phyloP scores from a whole-genome alignment of 306 rosid species.

The Trifolium dubium region DNA sequence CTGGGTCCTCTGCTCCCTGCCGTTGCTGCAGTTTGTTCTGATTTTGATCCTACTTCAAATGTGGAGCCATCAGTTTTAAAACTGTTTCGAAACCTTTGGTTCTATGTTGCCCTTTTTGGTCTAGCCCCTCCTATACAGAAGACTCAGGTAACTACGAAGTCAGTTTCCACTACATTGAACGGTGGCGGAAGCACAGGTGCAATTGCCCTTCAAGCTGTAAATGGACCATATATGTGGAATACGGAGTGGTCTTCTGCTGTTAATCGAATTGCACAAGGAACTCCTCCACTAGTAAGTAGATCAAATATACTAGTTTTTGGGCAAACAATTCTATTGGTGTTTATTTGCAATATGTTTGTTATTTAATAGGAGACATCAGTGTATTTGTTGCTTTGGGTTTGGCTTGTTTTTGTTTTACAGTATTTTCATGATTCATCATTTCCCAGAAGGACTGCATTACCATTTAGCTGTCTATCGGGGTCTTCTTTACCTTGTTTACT shows the following conservation, averaged over 20 bases:
- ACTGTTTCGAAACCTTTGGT: conserved; percentile 96
- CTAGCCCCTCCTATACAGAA: conserved; percentile 93
- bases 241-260: conserved; percentile 86
- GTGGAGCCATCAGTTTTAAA: conserved; percentile 96
- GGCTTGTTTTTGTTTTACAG: conserved; percentile 25
- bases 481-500: conserved; percentile 5
- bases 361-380: conserved; percentile 5
- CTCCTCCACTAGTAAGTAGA: conserved; percentile 97
- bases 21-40: conserved; percentile 94
- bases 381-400: conserved; percentile 23
- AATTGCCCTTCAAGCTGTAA: conserved; percentile 87
- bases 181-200: conserved; percentile 85
- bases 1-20: conserved; percentile 97
- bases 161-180: conserved; percentile 78
- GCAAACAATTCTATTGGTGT: conserved; percentile 25
- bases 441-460: not conserved
- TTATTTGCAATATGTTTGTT: conserved; percentile 14
- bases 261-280: conserved; percentile 87
- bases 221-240: conserved; percentile 99
- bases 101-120: conserved; percentile 96
- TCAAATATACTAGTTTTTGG: conserved; percentile 23
- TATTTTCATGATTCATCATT: conserved; percentile 11
- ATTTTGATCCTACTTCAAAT: conserved; percentile 83
- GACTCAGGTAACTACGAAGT: conserved; percentile 61
- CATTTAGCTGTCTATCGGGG: not conserved